Percentiles rank a stretch among this genome's conserved stretches.
Evolutionary conservation across 2,329 filamentous ascomycete species (phyloP).

Genomic region (Aspergillus carbonarius): DNA sequence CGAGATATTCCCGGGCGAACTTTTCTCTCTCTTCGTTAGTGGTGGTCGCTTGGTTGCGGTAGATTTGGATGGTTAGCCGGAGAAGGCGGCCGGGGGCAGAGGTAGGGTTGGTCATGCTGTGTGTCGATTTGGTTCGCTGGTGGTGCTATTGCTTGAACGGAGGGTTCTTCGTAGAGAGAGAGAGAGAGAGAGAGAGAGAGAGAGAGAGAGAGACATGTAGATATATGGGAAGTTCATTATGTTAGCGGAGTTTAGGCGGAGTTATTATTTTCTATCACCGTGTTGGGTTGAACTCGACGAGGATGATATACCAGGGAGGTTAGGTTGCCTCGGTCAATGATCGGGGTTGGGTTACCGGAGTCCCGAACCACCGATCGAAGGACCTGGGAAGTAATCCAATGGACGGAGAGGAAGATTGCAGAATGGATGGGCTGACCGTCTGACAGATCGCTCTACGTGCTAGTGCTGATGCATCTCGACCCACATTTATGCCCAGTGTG

Average conservation of each 20-base stretch:
- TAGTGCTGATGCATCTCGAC: no score
- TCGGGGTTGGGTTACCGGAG: neutral
- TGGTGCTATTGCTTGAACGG: neutral
- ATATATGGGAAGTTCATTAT: neutral
- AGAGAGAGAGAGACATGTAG: neutral
- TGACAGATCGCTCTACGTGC: no score
- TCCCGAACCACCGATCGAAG: neutral
- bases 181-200: no score
- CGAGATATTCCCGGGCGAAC: neutral
- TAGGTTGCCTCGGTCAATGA: neutral
- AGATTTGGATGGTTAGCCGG: neutral
- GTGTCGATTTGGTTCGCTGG: neutral
- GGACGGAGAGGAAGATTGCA: no score
- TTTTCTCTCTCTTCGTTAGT: neutral
- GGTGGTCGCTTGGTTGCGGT: neutral
- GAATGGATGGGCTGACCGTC: no score
- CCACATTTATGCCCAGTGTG: no score
- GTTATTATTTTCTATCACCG: neutral
- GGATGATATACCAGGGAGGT: no score
- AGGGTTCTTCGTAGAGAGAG: neutral
- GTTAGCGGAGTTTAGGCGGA: neutral
- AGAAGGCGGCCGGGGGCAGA: neutral
- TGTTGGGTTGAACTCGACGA: neutral
- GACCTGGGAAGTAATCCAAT: no score
- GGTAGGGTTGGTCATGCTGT: neutral